Evolutionary conservation across 1,139 yeast genomes (phyloP).

Genomic region (Chernovozyma aurita): DNA sequence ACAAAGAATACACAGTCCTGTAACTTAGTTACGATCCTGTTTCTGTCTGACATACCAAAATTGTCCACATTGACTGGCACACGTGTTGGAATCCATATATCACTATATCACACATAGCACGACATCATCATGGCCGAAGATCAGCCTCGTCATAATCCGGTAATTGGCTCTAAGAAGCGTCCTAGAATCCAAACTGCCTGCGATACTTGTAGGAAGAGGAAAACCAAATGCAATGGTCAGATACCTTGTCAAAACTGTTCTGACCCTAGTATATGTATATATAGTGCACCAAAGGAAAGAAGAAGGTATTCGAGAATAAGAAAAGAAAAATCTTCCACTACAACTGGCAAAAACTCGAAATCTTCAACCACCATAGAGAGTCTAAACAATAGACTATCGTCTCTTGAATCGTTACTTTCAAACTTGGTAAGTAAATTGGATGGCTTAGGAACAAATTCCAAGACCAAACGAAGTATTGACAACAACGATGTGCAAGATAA

Average conservation of each 20-base stretch:
- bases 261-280: conserved; percentile 12
- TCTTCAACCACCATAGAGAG: conserved; percentile 1
- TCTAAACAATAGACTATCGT: conserved; percentile 11
- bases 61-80: no score
- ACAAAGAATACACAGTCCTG: no score
- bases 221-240: conserved; percentile 22
- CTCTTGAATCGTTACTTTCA: conserved; percentile 9
- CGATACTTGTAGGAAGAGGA: conserved; percentile 21
- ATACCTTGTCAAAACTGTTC: conserved; percentile 20
- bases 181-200: conserved; percentile 21
- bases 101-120: no score
- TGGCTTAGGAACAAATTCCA: background rate
- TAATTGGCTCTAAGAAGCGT: conserved; percentile 9
- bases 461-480: no score
- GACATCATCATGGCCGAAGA: background rate
- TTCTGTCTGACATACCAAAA: no score
- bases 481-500: no score
- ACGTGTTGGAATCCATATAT: no score
- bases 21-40: no score
- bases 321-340: background rate
- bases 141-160: conserved; percentile 2
- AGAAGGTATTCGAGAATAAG: conserved; percentile 6
- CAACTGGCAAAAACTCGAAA: background rate
- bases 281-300: conserved; percentile 15
- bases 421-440: conserved; percentile 5